These are phyloP conservation scores for Hypoxylon sp. DNA, from an alignment of 2,329 filamentous ascomycete species.

Conservation along the genomic window DNA sequence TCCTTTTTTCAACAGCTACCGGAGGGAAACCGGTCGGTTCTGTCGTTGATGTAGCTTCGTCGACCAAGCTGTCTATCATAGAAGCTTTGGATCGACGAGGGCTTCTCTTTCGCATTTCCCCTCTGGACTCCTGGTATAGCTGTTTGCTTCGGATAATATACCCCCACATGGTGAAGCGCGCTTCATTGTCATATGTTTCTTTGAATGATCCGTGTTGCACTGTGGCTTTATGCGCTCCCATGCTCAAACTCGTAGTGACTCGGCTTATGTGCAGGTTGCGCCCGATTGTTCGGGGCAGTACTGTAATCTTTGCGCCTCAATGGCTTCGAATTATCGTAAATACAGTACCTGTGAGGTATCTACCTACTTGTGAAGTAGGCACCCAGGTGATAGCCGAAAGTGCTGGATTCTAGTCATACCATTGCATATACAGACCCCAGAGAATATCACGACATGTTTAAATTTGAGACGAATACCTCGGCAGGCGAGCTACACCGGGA, in stretches of 20 bases:
- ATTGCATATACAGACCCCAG: neutral
- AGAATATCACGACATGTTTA: neutral
- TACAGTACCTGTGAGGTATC: too few species aligned
- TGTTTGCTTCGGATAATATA: slow-evolving; percentile 20
- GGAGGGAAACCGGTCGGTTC: neutral
- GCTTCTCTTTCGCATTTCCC: slow-evolving; percentile 5
- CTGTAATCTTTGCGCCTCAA: neutral
- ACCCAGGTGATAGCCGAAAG: too few species aligned
- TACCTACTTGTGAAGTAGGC: too few species aligned
- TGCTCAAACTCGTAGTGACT: neutral
- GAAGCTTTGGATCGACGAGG: slow-evolving; percentile 7
- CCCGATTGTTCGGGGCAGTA: neutral
- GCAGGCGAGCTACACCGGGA: neutral
- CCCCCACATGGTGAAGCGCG: slow-evolving; percentile 21
- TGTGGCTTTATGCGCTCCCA: neutral
- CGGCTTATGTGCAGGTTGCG: neutral
- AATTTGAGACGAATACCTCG: neutral
- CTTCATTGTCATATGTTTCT: neutral
- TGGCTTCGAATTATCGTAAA: too few species aligned
- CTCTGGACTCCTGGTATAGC: neutral
- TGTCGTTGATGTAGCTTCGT: slow-evolving; percentile 15
- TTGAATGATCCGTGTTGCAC: neutral
- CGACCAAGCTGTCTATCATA: neutral
- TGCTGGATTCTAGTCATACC: neutral
- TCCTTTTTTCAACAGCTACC: slow-evolving; percentile 7